Evolutionary conservation across 129 eudicot genomes (phyloP), one percentile per base, ranked within the genome.

Genomic region (Artemisia annua): DNA sequence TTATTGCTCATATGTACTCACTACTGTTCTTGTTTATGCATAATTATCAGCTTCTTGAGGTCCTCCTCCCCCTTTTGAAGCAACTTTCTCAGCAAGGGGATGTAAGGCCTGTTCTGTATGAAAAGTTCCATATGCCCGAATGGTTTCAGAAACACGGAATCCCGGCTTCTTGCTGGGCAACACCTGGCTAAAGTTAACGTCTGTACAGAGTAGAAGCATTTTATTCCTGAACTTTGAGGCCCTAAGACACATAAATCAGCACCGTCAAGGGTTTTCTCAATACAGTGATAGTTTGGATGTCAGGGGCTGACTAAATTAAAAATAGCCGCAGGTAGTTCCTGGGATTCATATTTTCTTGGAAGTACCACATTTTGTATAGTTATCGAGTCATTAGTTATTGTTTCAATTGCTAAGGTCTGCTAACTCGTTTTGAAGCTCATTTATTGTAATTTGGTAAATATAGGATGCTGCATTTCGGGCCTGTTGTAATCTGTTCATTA

Each of bases 141-240:
- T 95, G 99, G 99, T 95, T 95, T 85, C 91, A 88, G 65, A 90
- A 90, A 79, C 97, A 95, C 35, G 97, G 97, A 46, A 88, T 95
- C 22, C 91, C 97, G 67, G 77, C 80, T 64, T 75, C 92, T 28
- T 76, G 78, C 19, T 83, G 83, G 86, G 71, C 85, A 78, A 72
- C 82, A 48, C 78, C 55, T 5, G 73, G 78, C 11, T 78, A 65
- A 64, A 28, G n/a, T 53, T 71, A 67, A 30, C 77, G 44, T 78
- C 43, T 71, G 78, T 78, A 72, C 73, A 78, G 67, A 50, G 63
- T 67, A 74, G 68, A 72, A 69, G 50, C 71, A 24, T 80, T 71
- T 73, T 63, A 15, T 83, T 73, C 71, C 73, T 63, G 69, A 78
- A 69, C 46, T 74, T 63, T 62, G 84, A 84, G 75, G 78, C 51